These are phyloP conservation scores for Neopestalotiopsis clavispora DNA, from an alignment of 2,329 filamentous ascomycete species.

Conservation along the genomic window DNA sequence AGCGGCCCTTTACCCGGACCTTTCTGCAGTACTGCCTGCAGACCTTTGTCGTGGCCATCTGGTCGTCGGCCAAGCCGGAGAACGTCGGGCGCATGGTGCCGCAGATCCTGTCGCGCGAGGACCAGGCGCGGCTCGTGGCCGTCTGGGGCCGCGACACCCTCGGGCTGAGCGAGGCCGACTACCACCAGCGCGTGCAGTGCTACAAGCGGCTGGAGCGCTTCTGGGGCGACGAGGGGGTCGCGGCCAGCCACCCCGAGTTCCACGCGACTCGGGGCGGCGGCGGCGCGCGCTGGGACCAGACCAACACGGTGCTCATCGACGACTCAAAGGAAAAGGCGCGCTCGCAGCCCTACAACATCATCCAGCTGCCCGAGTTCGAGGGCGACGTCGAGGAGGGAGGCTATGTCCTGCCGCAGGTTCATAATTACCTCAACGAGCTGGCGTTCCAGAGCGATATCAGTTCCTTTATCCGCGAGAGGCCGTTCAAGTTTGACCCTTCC, in stretches of 20 bases:
- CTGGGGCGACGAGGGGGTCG: constrained; percentile 63
- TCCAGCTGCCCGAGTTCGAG: constrained; percentile 80
- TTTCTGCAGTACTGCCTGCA: constrained; percentile 79
- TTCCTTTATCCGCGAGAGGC: constrained; percentile 57
- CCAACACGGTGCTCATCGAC: constrained; percentile 89
- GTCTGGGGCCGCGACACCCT: constrained; percentile 82
- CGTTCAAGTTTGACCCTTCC: constrained; percentile 49
- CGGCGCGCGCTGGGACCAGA: constrained; percentile 70
- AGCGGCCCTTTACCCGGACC: constrained; percentile 67
- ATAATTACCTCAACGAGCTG: constrained; percentile 64
- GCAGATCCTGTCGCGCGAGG: constrained; percentile 62
- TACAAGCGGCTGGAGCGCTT: constrained; percentile 83
- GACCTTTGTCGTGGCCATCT: constrained; percentile 82
- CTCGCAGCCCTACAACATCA: constrained; percentile 81
- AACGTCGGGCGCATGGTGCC: constrained; percentile 75
- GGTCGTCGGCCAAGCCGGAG: constrained; percentile 80
- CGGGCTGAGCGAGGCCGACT: constrained; percentile 68
- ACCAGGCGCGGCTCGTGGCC: constrained; percentile 64
- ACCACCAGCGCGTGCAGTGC: constrained; percentile 74
- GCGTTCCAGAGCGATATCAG: constrained; percentile 65
- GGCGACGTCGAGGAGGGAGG: constrained; percentile 46
- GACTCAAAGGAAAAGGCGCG: constrained; percentile 82
- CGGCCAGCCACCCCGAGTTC: constrained; percentile 47
- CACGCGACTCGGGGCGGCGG: constrained; percentile 37
- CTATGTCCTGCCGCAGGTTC: constrained; percentile 60